Percentiles rank a stretch among this genome's conserved stretches.
Evolutionary conservation across 1,284 basidiomycete genomes (phyloP).

Genomic region (Cryptococcus amylolentus): DNA sequence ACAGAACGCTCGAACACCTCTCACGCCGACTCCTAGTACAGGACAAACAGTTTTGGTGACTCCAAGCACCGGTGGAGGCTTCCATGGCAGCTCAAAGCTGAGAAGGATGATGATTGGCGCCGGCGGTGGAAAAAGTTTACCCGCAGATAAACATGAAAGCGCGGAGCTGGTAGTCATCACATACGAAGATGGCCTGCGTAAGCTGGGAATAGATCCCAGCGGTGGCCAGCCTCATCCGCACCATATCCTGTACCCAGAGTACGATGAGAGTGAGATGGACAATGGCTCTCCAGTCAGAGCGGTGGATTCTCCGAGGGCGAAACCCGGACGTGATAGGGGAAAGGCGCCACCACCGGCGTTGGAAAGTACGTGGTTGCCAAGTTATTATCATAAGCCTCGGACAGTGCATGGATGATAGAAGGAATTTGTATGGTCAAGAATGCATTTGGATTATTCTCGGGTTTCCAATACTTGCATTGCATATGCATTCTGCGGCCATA

Average conservation of each 20-base stretch:
- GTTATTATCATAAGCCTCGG: slow-evolving; percentile 19
- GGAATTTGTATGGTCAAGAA: background rate
- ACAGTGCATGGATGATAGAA: background rate
- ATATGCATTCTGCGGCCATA: too few relatives aligned
- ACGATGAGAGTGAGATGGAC: background rate
- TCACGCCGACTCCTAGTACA: slow-evolving; percentile 8
- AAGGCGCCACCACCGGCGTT: background rate
- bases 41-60: slow-evolving; percentile 13
- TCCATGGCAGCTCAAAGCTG: slow-evolving; percentile 1
- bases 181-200: slow-evolving; percentile 26
- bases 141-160: background rate
- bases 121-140: background rate
- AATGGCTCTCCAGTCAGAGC: too few relatives aligned
- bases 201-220: slow-evolving; percentile 14
- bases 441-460: background rate
- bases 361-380: slow-evolving; percentile 21
- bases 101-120: slow-evolving; percentile 1
- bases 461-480: too few relatives aligned
- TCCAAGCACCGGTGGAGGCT: slow-evolving; percentile 3
- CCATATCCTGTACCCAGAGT: slow-evolving; percentile 9
- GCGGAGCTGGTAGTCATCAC: slow-evolving; percentile 23
- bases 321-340: background rate
- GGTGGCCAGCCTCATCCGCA: slow-evolving; percentile 1
- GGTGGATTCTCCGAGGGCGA: slow-evolving; percentile 5
- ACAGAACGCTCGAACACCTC: background rate